These are phyloP conservation scores for Daldinia grandis DNA, from an alignment of 495 filamentous ascomycete species.

Conservation along the genomic window DNA sequence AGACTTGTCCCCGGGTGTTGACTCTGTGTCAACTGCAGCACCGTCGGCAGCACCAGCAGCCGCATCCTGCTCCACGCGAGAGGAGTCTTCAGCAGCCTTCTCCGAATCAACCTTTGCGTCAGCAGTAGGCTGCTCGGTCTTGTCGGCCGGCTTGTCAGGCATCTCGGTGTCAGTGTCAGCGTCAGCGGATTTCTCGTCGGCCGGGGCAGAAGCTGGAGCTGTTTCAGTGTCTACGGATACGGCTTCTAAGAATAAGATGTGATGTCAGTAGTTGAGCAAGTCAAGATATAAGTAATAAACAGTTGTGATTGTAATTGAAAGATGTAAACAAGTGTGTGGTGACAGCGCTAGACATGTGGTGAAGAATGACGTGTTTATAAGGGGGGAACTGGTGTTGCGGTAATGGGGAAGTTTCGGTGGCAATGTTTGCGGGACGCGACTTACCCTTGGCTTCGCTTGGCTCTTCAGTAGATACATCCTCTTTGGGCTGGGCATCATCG, in stretches of 20 bases:
- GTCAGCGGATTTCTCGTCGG: constrained; percentile 37
- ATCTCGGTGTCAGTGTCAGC: constrained; percentile 48
- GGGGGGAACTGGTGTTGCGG: constrained; percentile 10
- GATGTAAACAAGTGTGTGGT: constrained; percentile 12
- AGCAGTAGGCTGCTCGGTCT: constrained; percentile 23
- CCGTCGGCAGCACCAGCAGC: constrained; percentile 39
- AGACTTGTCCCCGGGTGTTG: constrained; percentile 52
- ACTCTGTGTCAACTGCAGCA: constrained; percentile 32
- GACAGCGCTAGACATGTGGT: constrained; percentile 5
- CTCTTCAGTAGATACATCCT: constrained; percentile 37
- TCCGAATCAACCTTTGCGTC: constrained; percentile 43
- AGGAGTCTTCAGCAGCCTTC: constrained; percentile 34
- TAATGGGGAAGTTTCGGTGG: constrained; percentile 17
- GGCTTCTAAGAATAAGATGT: constrained; percentile 14
- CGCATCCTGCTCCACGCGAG: constrained; percentile 23
- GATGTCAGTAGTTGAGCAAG: constrained; percentile 9
- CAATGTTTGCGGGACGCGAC: constrained; percentile 17
- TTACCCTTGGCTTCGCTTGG: constrained; percentile 42
- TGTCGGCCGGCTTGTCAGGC: constrained; percentile 28
- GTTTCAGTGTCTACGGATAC: constrained; percentile 11
- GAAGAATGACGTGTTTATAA: constrained; percentile 21
- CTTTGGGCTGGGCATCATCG: constrained; percentile 23
- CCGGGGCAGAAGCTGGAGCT: constrained; percentile 23
- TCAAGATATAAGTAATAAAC: background rate
- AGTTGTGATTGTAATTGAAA: constrained; percentile 3